Evolutionary conservation across 1,284 basidiomycete species (phyloP).

Genomic region (Cutaneotrichosporon sp.): DNA sequence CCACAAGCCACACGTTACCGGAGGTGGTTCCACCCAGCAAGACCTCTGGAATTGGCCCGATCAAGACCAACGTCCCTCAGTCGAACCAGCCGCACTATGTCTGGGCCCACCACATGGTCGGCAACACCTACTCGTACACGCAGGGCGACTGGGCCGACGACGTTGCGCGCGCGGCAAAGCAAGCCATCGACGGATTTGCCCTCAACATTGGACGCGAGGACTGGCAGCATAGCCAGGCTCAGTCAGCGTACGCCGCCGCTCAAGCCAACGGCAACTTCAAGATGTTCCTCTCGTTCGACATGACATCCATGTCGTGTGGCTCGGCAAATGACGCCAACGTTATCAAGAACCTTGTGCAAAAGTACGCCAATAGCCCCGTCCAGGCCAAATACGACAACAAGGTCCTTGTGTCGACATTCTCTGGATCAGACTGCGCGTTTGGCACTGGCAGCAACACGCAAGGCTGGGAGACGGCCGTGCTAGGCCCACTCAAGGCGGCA

Average conservation of each 20-base stretch:
- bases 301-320: constrained; percentile 52
- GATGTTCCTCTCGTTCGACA: constrained; percentile 57
- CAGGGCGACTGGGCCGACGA: constrained; percentile 42
- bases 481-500: constrained; percentile 11
- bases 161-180: constrained; percentile 41
- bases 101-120: constrained; percentile 48
- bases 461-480: constrained; percentile 29
- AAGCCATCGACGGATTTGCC: constrained; percentile 58
- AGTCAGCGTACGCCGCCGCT: constrained; percentile 58
- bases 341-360: constrained; percentile 58
- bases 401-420: constrained; percentile 68
- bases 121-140: constrained; percentile 44
- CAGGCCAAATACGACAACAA: constrained; percentile 57
- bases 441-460: constrained; percentile 50
- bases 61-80: constrained; percentile 17
- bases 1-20: too few relatives aligned
- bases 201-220: constrained; percentile 61
- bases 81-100: constrained; percentile 32
- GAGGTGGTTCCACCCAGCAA: neutral
- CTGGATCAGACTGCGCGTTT: constrained; percentile 66
- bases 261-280: constrained; percentile 56
- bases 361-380: constrained; percentile 57
- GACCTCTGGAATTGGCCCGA: neutral
- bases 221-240: constrained; percentile 61
- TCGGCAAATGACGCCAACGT: constrained; percentile 53